Evolutionary conservation across 2,329 filamentous ascomycete genomes (phyloP).

Genomic region (Nothophaeocryptopus gaeumannii): DNA sequence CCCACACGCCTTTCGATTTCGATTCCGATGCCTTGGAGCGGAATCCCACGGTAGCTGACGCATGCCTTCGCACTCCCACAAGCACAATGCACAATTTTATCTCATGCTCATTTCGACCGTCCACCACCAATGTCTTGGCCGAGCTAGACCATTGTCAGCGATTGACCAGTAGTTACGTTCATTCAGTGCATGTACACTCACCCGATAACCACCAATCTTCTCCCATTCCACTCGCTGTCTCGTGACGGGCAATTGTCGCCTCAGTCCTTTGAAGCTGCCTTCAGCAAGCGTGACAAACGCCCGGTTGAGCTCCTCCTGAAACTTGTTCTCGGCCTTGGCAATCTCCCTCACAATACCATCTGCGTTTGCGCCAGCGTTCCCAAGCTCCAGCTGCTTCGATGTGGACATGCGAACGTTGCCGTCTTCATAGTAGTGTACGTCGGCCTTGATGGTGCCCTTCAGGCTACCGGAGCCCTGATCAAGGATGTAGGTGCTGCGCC

Average conservation of each 20-base stretch:
- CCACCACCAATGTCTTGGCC: conserved; percentile 54
- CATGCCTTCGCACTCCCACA: too few species aligned
- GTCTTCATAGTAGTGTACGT: conserved; percentile 99
- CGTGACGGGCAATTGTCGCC: conserved; percentile 91
- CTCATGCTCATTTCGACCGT: conserved; percentile 34
- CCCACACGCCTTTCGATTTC: too few species aligned
- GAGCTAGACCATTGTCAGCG: conserved; percentile 31
- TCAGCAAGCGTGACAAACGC: conserved; percentile 87
- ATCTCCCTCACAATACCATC: conserved; percentile 75
- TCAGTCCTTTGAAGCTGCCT: conserved; percentile 88
- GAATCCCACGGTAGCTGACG: too few species aligned
- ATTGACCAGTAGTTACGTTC: conserved; percentile 4
- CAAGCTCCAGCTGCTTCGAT: conserved; percentile 68
- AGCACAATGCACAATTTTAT: too few species aligned
- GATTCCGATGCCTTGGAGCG: too few species aligned
- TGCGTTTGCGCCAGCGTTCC: conserved; percentile 59
- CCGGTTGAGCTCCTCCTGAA: conserved; percentile 92
- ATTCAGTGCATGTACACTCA: conserved; percentile 46
- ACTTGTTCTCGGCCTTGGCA: conserved; percentile 77
- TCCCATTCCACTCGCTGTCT: conserved; percentile 99
- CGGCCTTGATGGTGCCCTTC: conserved; percentile 80
- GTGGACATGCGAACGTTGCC: conserved; percentile 93
- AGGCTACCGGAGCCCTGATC: conserved; percentile 66
- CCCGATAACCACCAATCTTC: conserved; percentile 87
- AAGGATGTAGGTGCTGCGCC: conserved; percentile 84